Conservation (phyloP, 2,329 filamentous ascomycete species). For the Colletotrichum incanum region DNA sequence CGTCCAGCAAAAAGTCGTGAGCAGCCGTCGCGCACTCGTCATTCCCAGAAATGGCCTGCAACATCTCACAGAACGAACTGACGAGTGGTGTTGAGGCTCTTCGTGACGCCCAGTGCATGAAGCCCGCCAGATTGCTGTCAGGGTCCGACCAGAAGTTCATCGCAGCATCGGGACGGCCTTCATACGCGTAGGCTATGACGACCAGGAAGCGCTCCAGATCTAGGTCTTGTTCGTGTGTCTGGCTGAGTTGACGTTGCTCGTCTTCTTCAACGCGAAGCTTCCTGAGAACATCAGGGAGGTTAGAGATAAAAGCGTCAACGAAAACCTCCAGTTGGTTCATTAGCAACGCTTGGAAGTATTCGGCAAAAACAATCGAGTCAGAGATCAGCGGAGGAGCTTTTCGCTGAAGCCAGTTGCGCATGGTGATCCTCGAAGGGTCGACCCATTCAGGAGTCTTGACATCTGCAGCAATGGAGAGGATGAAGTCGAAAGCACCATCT, state of each 20-base stretch:
- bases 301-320: conserved; percentile 92
- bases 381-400: conserved; percentile 80
- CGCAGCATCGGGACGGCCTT: conserved; percentile 86
- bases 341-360: conserved; percentile 79
- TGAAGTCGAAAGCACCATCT: conserved; percentile 93
- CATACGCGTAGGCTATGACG: conserved; percentile 92
- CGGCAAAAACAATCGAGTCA: conserved; percentile 79
- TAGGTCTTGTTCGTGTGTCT: conserved; percentile 76
- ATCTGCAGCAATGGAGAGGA: conserved; percentile 87
- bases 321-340: conserved; percentile 90
- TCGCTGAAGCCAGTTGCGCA: conserved; percentile 86
- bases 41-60: conserved; percentile 88
- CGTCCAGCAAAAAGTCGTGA: conserved; percentile 91
- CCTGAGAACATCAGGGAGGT: conserved; percentile 92
- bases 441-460: conserved; percentile 87
- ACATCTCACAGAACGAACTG: conserved; percentile 96
- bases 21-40: conserved; percentile 87
- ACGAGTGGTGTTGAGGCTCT: conserved; percentile 96
- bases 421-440: conserved; percentile 85
- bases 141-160: conserved; percentile 93
- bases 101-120: conserved; percentile 96
- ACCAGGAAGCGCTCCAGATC: conserved; percentile 92
- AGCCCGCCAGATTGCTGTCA: conserved; percentile 94
- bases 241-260: conserved; percentile 81
- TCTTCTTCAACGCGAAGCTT: conserved; percentile 91